Evolutionary conservation across 2,329 filamentous ascomycete species (phyloP), one percentile per base, ranked within the genome.

Genomic region (Fusarium armeniacum): DNA sequence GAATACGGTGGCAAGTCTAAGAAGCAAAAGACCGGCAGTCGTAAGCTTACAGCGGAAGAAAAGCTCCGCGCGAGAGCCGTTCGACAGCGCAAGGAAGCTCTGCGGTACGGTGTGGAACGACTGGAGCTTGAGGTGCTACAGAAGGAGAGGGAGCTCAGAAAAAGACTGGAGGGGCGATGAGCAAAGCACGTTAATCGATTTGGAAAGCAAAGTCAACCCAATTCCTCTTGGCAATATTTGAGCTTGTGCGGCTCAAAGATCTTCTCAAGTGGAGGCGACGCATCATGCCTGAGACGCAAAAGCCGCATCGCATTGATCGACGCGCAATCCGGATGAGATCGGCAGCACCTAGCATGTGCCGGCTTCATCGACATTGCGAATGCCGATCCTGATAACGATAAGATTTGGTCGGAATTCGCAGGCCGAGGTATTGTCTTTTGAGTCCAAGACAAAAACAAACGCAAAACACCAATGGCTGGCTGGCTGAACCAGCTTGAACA

Each of bases 111-210:
- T 30, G 93, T 97, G 20, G 93, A 96, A 77, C 86, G 94, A 65
- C 80, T 98, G 70, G 93, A 96, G 83, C 77, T 97, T 74, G 93
- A 97, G 82, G 91, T 93, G n/a, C 85, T 89, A 73, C 94, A 97
- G 75, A 89, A 88, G 78, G 87, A 89, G 80, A 81, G 86, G 66
- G 87, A 90, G 78, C 72, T 89, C 74, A 78, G 85, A 70, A 83
- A 85, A 78, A 78, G 83, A 66, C 69, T 88, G 45, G 84, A 85
- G 12, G 73, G 71, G 15, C 80, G 73, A 76, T 58, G 8, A 12
- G 22, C 18, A 5, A 16, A 22, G 33, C 6, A 13, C n/a, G 18
- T n/a, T 10, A 15, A 63, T 28, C 15, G 38, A 61, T 10, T 20
- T 11, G 41, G 20, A 60, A 55, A 20, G 18, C 6, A 28, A 46